These are phyloP conservation scores for Apiotrichum mycotoxinovorans DNA, from an alignment of 1,284 basidiomycete species.

Conservation along the genomic window DNA sequence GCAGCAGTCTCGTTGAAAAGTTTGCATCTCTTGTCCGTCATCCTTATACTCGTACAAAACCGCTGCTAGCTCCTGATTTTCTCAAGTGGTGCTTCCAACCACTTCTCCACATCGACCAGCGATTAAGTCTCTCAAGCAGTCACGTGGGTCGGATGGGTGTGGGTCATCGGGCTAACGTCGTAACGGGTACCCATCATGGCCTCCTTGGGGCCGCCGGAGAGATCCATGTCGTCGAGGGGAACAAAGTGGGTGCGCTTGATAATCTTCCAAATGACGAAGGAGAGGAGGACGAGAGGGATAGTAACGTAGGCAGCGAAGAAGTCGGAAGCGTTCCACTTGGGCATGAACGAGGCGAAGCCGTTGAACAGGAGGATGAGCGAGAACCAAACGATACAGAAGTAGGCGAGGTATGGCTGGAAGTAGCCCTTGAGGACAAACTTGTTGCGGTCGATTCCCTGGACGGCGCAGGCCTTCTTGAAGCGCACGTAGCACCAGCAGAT, in stretches of 20 bases:
- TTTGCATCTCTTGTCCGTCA: too few relatives aligned
- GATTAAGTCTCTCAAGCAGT: too few relatives aligned
- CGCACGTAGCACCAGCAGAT: conserved; percentile 70
- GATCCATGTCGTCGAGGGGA: conserved; percentile 68
- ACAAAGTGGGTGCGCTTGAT: conserved; percentile 12
- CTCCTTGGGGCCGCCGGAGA: conserved; percentile 41
- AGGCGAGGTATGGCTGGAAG: conserved; percentile 45
- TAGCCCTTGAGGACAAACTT: conserved; percentile 62
- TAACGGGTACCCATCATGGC: conserved; percentile 15
- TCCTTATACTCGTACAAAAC: too few relatives aligned
- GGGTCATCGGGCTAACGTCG: background rate
- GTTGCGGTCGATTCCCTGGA: conserved; percentile 58
- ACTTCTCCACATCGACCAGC: too few relatives aligned
- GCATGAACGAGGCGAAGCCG: conserved; percentile 15
- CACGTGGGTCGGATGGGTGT: too few relatives aligned
- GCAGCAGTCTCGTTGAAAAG: too few relatives aligned
- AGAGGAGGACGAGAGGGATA: conserved; percentile 20
- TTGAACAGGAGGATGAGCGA: conserved; percentile 17
- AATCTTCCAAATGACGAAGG: conserved; percentile 14
- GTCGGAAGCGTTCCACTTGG: conserved; percentile 5
- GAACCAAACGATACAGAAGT: conserved; percentile 14
- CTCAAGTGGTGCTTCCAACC: too few relatives aligned
- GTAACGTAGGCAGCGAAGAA: conserved; percentile 28
- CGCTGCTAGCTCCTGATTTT: too few relatives aligned
- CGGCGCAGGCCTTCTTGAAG: conserved; percentile 68